Conservation (phyloP, 345 rosid species). For the Syzygium aromaticum region DNA sequence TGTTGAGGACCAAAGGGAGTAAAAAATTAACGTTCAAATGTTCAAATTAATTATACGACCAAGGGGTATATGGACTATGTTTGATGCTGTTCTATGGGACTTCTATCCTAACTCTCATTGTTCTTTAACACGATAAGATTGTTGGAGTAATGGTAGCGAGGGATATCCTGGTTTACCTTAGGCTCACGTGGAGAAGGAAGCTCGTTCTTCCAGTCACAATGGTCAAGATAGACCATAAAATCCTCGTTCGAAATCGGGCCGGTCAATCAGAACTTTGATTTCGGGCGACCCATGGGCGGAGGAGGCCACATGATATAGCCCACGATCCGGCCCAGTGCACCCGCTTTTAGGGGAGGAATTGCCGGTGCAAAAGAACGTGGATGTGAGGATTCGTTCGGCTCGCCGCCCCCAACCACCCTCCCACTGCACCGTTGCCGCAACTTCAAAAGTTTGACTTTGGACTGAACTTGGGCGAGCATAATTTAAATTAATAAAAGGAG, state of each 20-base stretch:
- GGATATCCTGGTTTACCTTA: background rate
- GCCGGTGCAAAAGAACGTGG: background rate
- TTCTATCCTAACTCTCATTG: background rate
- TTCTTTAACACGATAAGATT: background rate
- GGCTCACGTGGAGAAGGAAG: background rate
- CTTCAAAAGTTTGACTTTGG: background rate
- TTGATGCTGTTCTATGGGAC: background rate
- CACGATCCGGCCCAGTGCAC: background rate
- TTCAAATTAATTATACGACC: background rate
- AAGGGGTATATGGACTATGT: background rate
- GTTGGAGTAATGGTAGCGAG: background rate
- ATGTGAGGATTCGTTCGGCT: background rate
- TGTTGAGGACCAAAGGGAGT: no score
- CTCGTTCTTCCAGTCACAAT: background rate
- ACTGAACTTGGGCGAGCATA: background rate
- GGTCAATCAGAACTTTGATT: background rate
- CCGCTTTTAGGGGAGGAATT: background rate
- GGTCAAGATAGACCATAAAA: background rate
- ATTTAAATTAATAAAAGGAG: background rate
- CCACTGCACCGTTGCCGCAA: background rate
- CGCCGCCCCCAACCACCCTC: background rate
- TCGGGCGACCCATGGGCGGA: background rate
- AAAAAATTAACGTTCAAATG: background rate
- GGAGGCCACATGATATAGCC: background rate
- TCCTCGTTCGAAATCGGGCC: background rate